Base-by-base conservation (phyloP, 495 filamentous ascomycete genomes). In the Daldinia loculata region DNA sequence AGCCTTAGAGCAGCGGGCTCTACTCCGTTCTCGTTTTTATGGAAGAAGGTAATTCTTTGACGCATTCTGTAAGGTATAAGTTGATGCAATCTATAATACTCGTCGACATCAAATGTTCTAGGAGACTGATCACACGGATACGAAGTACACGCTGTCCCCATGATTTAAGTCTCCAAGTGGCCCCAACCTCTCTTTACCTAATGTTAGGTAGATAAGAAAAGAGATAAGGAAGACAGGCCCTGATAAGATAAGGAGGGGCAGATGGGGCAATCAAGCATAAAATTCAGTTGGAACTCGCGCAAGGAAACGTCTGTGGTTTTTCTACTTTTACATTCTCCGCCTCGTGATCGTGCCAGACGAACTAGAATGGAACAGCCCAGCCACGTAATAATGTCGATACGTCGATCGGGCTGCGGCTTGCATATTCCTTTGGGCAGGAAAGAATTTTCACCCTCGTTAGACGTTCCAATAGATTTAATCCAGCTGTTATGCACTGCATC, bases 1-100 rank as follows among this genome's bases (percentile, higher is more conserved):
- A 94, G 74, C 0, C 83, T 75, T 58, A 92, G 79, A 52, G 87
- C 84, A 15, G 89, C 78, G 0, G 89, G 87, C 19, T 89, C 85
- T 19, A 94, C 85, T 1, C 84, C 84, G 48, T 90, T 82, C 22
- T 88, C 83, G 30, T 86, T 75, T 43, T 83, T 83, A 52, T 93
- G 89, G 60, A 97, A 75, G 77, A 89, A 97, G 19, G 95, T 97
- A 56, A 93, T 90, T 78, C 95, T 86, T 81, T 93, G 90, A 71
- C 91, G 90, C 95, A 98, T 98, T 56, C 53, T 85, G 70, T 67
- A 64, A 2, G 61, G 53, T 11, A 61, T 64, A 50, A 57, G 50
- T 15, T 50, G 61, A 24, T 55, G 61, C 36, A 68, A 51, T 57
- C 39, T 68, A 24, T 68, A 60, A 45, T 48, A 57, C 15, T 68